Evolutionary conservation across 2,329 filamentous ascomycete genomes (phyloP).

Genomic region (Neonectria hederae): DNA sequence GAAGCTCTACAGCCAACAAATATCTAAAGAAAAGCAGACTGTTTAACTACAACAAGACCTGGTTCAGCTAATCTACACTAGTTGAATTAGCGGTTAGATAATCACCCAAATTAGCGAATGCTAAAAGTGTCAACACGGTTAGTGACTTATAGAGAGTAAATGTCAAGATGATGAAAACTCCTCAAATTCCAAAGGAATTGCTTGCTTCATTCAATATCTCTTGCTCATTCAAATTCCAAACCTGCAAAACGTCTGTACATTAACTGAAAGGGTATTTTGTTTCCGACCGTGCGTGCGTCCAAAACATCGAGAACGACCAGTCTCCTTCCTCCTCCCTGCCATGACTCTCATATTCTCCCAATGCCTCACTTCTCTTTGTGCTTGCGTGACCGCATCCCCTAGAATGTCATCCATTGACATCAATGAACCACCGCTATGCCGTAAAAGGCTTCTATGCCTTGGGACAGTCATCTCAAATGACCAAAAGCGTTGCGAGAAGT

Average conservation of each 20-base stretch:
- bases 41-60: no score
- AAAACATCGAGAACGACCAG: background rate
- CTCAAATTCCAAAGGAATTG: background rate
- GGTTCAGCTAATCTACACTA: no score
- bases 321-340: background rate
- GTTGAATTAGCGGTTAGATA: no score
- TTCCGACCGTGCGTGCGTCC: constrained; percentile 8
- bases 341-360: background rate
- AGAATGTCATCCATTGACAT: background rate
- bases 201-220: constrained; percentile 4
- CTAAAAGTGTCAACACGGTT: no score
- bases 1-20: no score
- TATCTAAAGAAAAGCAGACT: no score
- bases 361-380: background rate
- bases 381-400: background rate
- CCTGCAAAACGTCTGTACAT: background rate
- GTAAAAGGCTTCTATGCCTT: background rate
- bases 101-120: no score
- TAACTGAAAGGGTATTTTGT: constrained; percentile 24
- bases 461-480: background rate
- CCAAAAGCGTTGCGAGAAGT: background rate
- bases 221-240: constrained; percentile 5
- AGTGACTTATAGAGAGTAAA: no score
- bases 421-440: background rate
- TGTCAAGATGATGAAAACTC: background rate